Percentiles rank a stretch among this genome's conserved stretches.
Evolutionary conservation across 768 basidiomycete species (phyloP).

Genomic region (Trametes meyenii): DNA sequence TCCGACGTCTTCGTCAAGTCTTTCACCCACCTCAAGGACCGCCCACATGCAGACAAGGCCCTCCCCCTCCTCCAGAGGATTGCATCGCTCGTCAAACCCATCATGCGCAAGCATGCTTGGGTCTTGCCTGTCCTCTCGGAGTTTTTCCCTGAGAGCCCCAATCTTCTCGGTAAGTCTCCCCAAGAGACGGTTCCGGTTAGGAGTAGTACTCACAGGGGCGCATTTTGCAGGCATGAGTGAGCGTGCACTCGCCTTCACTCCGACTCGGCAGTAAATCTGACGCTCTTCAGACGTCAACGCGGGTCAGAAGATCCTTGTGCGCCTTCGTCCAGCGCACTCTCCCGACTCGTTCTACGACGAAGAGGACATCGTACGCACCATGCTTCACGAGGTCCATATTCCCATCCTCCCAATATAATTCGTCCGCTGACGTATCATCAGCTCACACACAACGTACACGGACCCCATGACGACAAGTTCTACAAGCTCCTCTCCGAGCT

Average conservation of each 20-base stretch:
- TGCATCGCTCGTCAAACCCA: constrained; percentile 85
- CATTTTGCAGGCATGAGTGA: constrained; percentile 40
- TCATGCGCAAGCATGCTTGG: constrained; percentile 89
- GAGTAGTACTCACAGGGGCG: constrained; percentile 4
- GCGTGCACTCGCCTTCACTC: constrained; percentile 21
- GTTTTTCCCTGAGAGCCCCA: constrained; percentile 79
- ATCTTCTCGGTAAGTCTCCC: constrained; percentile 65
- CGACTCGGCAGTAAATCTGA: not conserved
- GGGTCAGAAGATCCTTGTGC: constrained; percentile 81
- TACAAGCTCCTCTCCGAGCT: constrained; percentile 72
- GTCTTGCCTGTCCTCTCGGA: constrained; percentile 78
- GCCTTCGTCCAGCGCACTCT: constrained; percentile 72
- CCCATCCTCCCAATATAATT: not conserved
- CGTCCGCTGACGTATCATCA: constrained; percentile 31
- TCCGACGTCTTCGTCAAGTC: constrained; percentile 62
- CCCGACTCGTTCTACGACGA: constrained; percentile 75
- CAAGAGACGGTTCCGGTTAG: constrained; percentile 16
- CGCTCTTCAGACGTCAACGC: constrained; percentile 64
- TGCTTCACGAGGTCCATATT: constrained; percentile 82
- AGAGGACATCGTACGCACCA: constrained; percentile 75
- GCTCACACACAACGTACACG: constrained; percentile 89
- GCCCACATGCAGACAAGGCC: constrained; percentile 68
- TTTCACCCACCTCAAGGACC: constrained; percentile 71
- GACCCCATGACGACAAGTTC: constrained; percentile 86
- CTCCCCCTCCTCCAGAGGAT: constrained; percentile 67